Base-by-base conservation (phyloP, 2,329 filamentous ascomycete species). In the Colletotrichum endophyticum region DNA sequence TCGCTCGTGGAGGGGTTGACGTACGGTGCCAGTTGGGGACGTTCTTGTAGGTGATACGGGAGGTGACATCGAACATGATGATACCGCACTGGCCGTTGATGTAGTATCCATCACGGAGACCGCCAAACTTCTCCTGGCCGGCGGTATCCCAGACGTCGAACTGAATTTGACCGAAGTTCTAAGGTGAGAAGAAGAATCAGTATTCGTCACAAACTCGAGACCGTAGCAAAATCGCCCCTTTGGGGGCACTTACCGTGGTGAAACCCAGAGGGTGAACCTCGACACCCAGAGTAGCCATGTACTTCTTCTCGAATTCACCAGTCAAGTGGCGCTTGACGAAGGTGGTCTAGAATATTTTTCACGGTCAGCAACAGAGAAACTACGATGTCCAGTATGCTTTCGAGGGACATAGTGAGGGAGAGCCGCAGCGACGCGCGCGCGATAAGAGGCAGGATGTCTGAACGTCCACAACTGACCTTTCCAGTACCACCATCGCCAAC, bases 321-420 rank as follows among this genome's bases (percentile, higher is more conserved):
- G 97, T 99, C 93, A 99, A 93, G 90, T 99, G 97, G 86, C 97
- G 97, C 94, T 99, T 99, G 92, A 99, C 97, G 89, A 99, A 99
- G 86, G 97, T 99, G 87, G 97, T 99, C 97, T 99, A 85, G 34
- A 64, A 25, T 53, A 62, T 49, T 44, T 19, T 16, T 39, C 49
- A 69, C 34, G 49, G 80, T 83, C 77, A 82, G 80, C 73, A 76
- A 79, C 57, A 34, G 61, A 69, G 25, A 44, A 30, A 8, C 16
- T 16, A 22, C 19, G 19, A 28, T n/a, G 27, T 8, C n/a, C 16
- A 69, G 53, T 22, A 34, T 19, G 36, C 34, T n/a, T 49, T 25
- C 16, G 44, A 27, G 27, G 34, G 61, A 53, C 49, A 16, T 8
- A 39, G 19, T n/a, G 44, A 32, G 22, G 19, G 30, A 19, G 11